Conservation (phyloP, 192 early-diverging fungal species). For the Fimicolochytrium jonesii region DNA sequence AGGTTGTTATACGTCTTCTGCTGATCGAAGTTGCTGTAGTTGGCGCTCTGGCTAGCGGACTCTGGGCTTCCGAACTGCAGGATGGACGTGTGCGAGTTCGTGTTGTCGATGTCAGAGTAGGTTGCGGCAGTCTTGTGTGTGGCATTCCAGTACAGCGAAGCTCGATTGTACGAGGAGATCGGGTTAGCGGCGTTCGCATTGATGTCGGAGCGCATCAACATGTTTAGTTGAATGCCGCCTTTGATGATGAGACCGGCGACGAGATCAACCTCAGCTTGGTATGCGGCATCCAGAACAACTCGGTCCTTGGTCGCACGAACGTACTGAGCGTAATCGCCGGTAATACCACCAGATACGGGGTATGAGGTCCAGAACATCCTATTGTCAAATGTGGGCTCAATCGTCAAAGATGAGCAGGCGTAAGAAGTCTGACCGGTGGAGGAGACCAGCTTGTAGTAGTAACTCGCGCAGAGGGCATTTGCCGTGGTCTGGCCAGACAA, state of each 20-base stretch:
- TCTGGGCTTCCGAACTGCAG: constrained; percentile 37
- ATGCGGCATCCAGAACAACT: constrained; percentile 21
- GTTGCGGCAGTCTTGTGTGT: neutral
- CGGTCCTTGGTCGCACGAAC: constrained; percentile 13
- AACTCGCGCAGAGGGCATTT: constrained; percentile 10
- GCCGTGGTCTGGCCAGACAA: constrained; percentile 15
- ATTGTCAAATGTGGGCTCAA: constrained; percentile 20
- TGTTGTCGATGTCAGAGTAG: constrained; percentile 2
- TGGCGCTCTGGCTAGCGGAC: neutral
- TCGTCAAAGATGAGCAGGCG: neutral
- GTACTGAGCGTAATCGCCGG: constrained; percentile 22
- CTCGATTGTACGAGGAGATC: neutral
- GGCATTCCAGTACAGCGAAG: neutral
- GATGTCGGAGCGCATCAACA: constrained; percentile 25
- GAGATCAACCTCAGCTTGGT: constrained; percentile 25
- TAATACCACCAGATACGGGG: no score
- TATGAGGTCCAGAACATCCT: constrained; percentile 2
- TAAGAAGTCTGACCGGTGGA: neutral
- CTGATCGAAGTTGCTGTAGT: constrained; percentile 28
- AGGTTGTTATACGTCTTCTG: constrained; percentile 22
- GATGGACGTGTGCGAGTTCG: constrained; percentile 32
- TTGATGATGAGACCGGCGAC: constrained; percentile 21
- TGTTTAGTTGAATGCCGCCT: constrained; percentile 5
- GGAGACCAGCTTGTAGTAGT: neutral
- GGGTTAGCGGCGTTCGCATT: neutral